phyloP scores from a whole-genome alignment of 352 stramenopile species.

The Globisporangium uncinulatum region DNA sequence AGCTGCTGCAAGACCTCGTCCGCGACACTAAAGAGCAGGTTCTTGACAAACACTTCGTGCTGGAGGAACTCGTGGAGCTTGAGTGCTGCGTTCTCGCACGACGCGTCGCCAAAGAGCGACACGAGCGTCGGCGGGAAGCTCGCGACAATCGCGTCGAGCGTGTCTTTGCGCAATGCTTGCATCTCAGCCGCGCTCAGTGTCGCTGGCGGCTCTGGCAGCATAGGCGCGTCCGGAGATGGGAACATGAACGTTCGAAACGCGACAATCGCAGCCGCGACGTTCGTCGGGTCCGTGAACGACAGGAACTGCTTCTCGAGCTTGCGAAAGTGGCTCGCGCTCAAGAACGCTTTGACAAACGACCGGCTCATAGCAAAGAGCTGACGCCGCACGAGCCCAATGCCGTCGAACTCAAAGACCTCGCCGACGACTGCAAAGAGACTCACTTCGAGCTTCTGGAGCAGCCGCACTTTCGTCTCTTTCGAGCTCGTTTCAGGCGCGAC shows the following conservation, averaged over 20 bases:
- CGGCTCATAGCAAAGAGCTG: slow-evolving; percentile 83
- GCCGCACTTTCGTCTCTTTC: slow-evolving; percentile 77
- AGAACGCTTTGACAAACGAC: slow-evolving; percentile 76
- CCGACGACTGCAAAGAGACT: slow-evolving; percentile 68
- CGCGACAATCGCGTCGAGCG: slow-evolving; percentile 60
- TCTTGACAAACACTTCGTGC: slow-evolving; percentile 86
- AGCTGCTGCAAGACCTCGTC: slow-evolving; percentile 75
- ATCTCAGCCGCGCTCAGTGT: slow-evolving; percentile 32
- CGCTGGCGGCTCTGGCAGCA: slow-evolving; percentile 7
- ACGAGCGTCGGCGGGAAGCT: slow-evolving; percentile 67
- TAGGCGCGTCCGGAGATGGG: slow-evolving; percentile 19
- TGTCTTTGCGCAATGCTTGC: slow-evolving; percentile 47
- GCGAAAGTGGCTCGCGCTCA: slow-evolving; percentile 75
- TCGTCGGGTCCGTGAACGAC: slow-evolving; percentile 72
- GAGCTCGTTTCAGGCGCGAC: slow-evolving; percentile 57
- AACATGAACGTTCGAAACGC: slow-evolving; percentile 64
- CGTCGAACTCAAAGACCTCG: slow-evolving; percentile 84
- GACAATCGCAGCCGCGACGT: slow-evolving; percentile 45
- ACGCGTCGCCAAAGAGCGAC: slow-evolving; percentile 73
- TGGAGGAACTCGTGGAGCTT: slow-evolving; percentile 87
- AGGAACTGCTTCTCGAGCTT: slow-evolving; percentile 77
- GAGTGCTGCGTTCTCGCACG: slow-evolving; percentile 65
- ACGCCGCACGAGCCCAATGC: slow-evolving; percentile 68
- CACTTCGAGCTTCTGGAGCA: slow-evolving; percentile 77
- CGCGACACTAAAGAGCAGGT: slow-evolving; percentile 71